Percentiles rank a stretch among this genome's conserved stretches.
Conservation (phyloP, 2,329 filamentous ascomycete genomes). For the Fusarium verticillioides region DNA sequence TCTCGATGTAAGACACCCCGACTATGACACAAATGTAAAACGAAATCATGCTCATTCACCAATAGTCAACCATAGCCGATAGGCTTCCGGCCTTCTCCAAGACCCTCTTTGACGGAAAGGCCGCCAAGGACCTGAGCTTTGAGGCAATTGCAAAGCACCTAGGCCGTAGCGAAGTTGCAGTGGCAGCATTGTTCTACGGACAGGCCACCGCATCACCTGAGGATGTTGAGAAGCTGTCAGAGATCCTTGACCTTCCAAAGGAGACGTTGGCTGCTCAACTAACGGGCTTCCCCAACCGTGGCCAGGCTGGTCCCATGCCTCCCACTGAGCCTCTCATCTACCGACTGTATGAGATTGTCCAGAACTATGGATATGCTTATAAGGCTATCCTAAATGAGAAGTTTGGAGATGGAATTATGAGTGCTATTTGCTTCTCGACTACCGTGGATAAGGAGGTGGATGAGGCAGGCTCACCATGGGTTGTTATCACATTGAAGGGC, state of each 20-base stretch:
- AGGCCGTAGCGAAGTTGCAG: slow-evolving; percentile 83
- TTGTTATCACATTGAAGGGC: slow-evolving; percentile 82
- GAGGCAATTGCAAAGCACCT: slow-evolving; percentile 79
- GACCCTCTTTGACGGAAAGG: slow-evolving; percentile 79
- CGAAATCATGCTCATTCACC: slow-evolving; percentile 12
- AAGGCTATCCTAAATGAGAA: slow-evolving; percentile 97
- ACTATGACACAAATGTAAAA: background rate
- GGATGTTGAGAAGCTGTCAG: slow-evolving; percentile 73
- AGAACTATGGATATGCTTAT: slow-evolving; percentile 97
- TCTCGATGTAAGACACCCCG: slow-evolving; percentile 51
- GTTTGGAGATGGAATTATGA: slow-evolving; percentile 95
- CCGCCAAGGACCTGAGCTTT: slow-evolving; percentile 79
- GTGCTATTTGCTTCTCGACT: slow-evolving; percentile 89
- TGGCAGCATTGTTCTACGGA: slow-evolving; percentile 91
- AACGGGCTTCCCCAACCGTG: slow-evolving; percentile 81
- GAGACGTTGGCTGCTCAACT: slow-evolving; percentile 70
- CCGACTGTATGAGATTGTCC: slow-evolving; percentile 90
- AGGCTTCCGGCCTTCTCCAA: slow-evolving; percentile 77
- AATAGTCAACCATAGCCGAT: slow-evolving; percentile 71
- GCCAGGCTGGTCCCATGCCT: slow-evolving; percentile 64
- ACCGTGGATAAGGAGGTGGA: slow-evolving; percentile 96
- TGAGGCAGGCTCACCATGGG: slow-evolving; percentile 82
- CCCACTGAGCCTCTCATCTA: slow-evolving; percentile 71
- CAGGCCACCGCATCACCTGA: slow-evolving; percentile 79
- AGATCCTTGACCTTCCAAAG: slow-evolving; percentile 70